Percentiles rank a stretch among this genome's conserved stretches.
Conservation (phyloP, 2,329 filamentous ascomycete genomes). For the Pseudogymnoascus sp. region DNA sequence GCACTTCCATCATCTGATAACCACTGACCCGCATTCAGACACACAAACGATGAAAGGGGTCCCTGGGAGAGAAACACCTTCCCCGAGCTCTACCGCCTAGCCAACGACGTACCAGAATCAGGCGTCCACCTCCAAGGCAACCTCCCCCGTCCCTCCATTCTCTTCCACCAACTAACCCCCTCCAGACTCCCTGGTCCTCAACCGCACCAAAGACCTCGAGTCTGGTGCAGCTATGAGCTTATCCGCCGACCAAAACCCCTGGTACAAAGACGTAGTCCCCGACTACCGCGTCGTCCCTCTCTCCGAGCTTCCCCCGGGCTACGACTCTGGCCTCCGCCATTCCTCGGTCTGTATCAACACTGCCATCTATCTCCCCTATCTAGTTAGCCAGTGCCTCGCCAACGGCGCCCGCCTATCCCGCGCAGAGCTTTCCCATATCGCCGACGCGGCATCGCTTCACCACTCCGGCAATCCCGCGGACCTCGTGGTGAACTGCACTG, state of each 20-base stretch:
- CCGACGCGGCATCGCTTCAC: conserved; percentile 56
- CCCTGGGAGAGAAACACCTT: conserved; percentile 57
- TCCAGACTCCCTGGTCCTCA: conserved; percentile 43
- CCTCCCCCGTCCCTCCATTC: not conserved
- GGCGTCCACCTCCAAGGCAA: conserved; percentile 70
- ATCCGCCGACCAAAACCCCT: conserved; percentile 58
- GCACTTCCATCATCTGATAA: not conserved
- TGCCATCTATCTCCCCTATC: conserved; percentile 77
- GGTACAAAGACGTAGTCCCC: conserved; percentile 64
- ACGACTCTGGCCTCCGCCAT: conserved; percentile 66
- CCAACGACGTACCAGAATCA: conserved; percentile 60
- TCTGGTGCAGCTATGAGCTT: conserved; percentile 51
- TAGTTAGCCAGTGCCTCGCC: conserved; percentile 69
- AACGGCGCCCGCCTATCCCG: conserved; percentile 62
- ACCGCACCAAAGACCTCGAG: conserved; percentile 48
- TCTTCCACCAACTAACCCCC: not conserved
- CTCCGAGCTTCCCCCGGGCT: conserved; percentile 50
- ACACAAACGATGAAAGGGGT: conserved; percentile 17
- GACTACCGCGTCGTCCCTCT: conserved; percentile 57
- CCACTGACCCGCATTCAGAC: not conserved
- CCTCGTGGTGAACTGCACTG: conserved; percentile 77
- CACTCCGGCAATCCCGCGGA: conserved; percentile 50
- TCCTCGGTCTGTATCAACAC: conserved; percentile 89
- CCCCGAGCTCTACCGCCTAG: conserved; percentile 51
- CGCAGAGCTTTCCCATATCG: conserved; percentile 57